Evolutionary conservation across 805 yeast species (phyloP), one percentile per base, ranked within the genome.

Genomic region (Yamadazyma ubonensis): DNA sequence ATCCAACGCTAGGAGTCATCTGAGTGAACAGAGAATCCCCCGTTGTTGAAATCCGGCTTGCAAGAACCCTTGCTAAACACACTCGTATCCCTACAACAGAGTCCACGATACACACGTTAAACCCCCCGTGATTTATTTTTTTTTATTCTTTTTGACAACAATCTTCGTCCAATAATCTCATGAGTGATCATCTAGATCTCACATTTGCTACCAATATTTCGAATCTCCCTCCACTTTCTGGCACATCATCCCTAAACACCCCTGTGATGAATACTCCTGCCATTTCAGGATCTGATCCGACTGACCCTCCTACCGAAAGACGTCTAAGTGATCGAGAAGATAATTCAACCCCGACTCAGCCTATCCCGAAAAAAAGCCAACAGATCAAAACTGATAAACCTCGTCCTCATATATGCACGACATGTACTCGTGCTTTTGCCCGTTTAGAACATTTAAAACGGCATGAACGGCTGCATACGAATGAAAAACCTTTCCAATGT

Each of bases 381-480:
- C 73, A 81, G 43, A 83, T 86, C 57, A 86, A 87, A 60, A 87
- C 96, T 0, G 95, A 88, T 55, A 89, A 89, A 58, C 98, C 98
- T 10, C 72, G 98, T 43, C 98, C 98, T 1, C 96, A 87, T 56
- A 74, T 86, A 8, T 93, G 99, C 59, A 63, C 83, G 2, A 83
- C 87, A 4, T 93, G 99, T 59, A 87, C 97, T 1, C 73, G 99
- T 44, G 96, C 96, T 2, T 93, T 93, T 74, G 99, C 97, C 1
- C 75, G 99, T 39, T 72, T 87, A 35, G 99, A 91, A 62, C 99
- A 91, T 63, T 72, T 93, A 55, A 89, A 86, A 61, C 80, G 99
- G 42, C 99, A 91, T 57, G 95, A 89, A 53, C 70, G 97, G 29
- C 83, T 95, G 0, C 99, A 91, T 59, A 91, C 99, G 7, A 87